Conservation (phyloP, 768 basidiomycete species). For the Mycena haematopus region DNA sequence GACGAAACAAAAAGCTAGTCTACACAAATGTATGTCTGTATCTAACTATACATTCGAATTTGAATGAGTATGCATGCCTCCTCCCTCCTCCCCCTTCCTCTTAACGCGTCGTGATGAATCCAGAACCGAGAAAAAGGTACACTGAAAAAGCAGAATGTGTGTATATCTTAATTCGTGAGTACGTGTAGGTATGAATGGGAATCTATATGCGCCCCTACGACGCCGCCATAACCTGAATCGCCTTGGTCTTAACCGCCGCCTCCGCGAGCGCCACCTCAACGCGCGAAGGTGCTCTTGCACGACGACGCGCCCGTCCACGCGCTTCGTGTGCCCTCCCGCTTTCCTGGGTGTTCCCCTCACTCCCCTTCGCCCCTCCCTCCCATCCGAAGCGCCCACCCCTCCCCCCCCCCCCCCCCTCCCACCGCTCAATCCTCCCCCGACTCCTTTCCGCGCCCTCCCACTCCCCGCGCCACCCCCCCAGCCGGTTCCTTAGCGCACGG, state of each 20-base stretch:
- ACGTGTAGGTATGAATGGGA: too few species aligned
- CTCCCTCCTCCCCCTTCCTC: too few species aligned
- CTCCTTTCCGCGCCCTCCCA: conserved; percentile 89
- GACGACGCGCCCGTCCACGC: conserved; percentile 71
- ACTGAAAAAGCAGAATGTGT: too few species aligned
- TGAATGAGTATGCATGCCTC: too few species aligned
- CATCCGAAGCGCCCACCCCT: conserved; percentile 35
- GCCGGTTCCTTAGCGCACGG: conserved; percentile 82
- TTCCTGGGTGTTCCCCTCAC: too few species aligned
- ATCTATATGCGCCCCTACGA: neutral
- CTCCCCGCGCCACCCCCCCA: conserved; percentile 80
- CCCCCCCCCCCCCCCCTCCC: conserved; percentile 72
- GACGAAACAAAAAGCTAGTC: too few species aligned
- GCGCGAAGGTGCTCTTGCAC: conserved; percentile 82
- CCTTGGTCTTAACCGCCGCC: conserved; percentile 76
- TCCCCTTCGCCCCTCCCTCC: conserved; percentile 73
- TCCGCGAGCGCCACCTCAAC: conserved; percentile 77
- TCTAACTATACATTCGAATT: too few species aligned
- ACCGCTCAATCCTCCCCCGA: conserved; percentile 73
- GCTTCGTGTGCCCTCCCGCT: conserved; percentile 42
- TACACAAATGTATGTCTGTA: too few species aligned
- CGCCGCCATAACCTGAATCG: conserved; percentile 84
- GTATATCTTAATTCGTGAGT: too few species aligned
- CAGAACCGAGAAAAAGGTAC: too few species aligned
- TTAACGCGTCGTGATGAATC: too few species aligned